Base-by-base conservation (phyloP, 208 protist species). In the Naegleria lovaniensis region DNA sequence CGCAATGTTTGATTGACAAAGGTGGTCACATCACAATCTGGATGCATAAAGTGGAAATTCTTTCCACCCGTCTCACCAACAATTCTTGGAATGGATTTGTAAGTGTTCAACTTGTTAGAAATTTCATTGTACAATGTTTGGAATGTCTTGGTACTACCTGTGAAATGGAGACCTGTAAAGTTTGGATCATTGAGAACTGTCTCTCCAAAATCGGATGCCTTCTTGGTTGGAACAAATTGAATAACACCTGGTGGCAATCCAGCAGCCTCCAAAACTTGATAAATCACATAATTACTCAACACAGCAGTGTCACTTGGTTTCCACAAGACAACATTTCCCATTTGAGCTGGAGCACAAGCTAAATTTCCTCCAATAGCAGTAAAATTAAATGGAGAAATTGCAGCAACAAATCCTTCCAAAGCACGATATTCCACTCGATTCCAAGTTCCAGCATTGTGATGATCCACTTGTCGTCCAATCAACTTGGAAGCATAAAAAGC, bases 361-460 rank as follows among this genome's bases (percentile, higher is more conserved):
- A 99, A 94, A 94, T 99, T 99, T 19, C 94, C 95, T 36, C 97
- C 98, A 92, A 99, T 99, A 33, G 98, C 98, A n/a, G 96, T 98
- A 93, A 99, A 99, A 94, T 99, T 99, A 93, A 99, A 99, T 22
- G 98, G 98, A 40, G 97, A 96, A 88, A 99, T 96, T 85, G 97
- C 97, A 13, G 94, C 94, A 87, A 97, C 96, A 92, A 99, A 99
- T 83, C 98, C 98, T 91, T 99, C 98, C 2, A 99, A 94, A 67
- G 97, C 96, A 25, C 98, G 95, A 93, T 98, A 99, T 85, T 99
- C 97, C 1, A 97, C 93, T 52, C 94, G 94, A 93, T 99, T 99
- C 98, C 98, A 99, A 9, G 94, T 94, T 91, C 94, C 94, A 59
- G 90, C 83, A 0, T 95, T 90, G 76, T 96, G 95, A 58, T 93